Conservation (phyloP, 164 flowering plant genomes). For the Magnolia officinalis region DNA sequence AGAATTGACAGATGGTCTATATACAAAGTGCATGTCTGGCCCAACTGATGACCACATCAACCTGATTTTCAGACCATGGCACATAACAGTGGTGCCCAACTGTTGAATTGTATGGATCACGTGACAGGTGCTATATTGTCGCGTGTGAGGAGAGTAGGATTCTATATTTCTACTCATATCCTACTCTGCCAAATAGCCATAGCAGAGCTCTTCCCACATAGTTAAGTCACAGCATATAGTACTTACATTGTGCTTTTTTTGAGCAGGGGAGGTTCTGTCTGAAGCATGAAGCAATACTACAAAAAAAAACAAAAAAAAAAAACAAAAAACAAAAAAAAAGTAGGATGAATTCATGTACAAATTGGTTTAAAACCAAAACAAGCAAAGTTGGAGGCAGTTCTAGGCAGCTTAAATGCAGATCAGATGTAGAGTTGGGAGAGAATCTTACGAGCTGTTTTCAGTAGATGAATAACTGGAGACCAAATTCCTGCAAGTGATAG, state of each 20-base stretch:
- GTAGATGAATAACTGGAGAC: constrained; percentile 10
- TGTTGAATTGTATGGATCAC: too few relatives aligned
- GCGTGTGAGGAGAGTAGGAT: too few relatives aligned
- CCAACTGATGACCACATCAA: too few relatives aligned
- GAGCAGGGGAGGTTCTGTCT: constrained; percentile 26
- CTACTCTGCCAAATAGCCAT: neutral
- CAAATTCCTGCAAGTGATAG: constrained; percentile 11
- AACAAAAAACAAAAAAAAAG: neutral
- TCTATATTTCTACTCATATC: neutral
- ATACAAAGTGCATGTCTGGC: too few relatives aligned
- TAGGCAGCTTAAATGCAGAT: neutral
- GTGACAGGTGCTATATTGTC: too few relatives aligned
- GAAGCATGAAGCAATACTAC: constrained; percentile 25
- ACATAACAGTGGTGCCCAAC: neutral
- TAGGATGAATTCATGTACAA: neutral
- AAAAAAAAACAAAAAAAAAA: neutral
- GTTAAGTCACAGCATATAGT: neutral
- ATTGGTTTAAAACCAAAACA: neutral
- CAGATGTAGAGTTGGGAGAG: neutral
- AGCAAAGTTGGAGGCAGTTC: neutral
- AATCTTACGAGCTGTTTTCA: constrained; percentile 3
- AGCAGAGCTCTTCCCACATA: neutral
- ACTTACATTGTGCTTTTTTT: constrained; percentile 35
- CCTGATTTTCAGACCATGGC: neutral
- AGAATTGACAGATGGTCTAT: too few relatives aligned